phyloP scores from a whole-genome alignment of 176 grass and related monocot genomes.

The Phyllostachys edulis region DNA sequence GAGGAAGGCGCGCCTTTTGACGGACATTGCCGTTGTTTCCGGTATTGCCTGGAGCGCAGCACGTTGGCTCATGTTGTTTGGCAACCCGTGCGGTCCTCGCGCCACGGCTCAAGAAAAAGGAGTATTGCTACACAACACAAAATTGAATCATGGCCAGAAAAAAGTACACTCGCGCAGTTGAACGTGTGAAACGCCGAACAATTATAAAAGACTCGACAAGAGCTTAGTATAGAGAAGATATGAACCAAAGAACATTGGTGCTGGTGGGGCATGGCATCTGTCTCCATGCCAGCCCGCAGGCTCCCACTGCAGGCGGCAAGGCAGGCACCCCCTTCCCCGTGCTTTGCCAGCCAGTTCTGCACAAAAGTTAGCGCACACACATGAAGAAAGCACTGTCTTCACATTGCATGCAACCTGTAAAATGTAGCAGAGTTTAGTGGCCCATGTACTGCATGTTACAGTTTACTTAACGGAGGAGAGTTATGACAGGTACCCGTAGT shows the following conservation, averaged over 20 bases:
- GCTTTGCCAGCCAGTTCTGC: neutral
- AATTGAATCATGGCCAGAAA: too few species aligned
- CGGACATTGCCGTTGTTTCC: constrained; percentile 3
- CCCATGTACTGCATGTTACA: too few species aligned
- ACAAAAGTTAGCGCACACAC: neutral
- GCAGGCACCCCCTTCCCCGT: neutral
- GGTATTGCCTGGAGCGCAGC: neutral
- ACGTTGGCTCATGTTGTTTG: neutral
- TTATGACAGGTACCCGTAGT: neutral
- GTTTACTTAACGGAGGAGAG: too few species aligned
- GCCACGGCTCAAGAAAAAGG: neutral
- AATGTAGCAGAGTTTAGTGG: too few species aligned
- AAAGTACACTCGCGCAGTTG: neutral
- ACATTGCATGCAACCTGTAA: neutral
- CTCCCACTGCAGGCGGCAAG: constrained; percentile 5
- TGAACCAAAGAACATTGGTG: neutral
- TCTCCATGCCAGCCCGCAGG: constrained; percentile 13
- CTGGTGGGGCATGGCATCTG: constrained; percentile 11
- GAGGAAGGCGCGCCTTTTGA: constrained; percentile 22
- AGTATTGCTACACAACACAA: neutral
- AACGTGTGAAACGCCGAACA: neutral
- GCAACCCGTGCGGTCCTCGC: constrained; percentile 27
- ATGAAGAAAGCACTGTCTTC: neutral
- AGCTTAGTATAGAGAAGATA: neutral
- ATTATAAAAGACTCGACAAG: neutral